Conservation (phyloP, 1,139 yeast genomes). For the Candida neerlandica region DNA sequence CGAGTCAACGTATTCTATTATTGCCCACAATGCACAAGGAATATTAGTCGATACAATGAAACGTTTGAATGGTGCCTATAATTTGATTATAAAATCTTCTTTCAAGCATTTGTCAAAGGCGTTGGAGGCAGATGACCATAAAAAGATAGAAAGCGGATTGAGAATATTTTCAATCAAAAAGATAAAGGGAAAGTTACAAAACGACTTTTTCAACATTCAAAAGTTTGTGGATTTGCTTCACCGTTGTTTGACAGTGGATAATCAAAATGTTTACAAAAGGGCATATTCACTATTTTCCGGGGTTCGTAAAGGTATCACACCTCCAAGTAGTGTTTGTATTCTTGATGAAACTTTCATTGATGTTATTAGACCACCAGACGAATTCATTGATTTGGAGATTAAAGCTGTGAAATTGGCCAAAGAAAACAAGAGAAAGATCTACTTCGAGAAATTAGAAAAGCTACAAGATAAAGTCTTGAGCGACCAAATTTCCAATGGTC, state of each 20-base stretch:
- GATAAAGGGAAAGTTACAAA: constrained; percentile 55
- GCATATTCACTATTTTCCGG: constrained; percentile 56
- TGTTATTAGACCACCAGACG: constrained; percentile 65
- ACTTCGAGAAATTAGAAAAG: constrained; percentile 41
- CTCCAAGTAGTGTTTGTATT: constrained; percentile 64
- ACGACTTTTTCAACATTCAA: constrained; percentile 58
- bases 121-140: constrained; percentile 54
- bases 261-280: constrained; percentile 50
- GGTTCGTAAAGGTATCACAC: constrained; percentile 47
- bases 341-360: constrained; percentile 51
- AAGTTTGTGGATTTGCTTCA: constrained; percentile 52
- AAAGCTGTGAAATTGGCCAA: constrained; percentile 61
- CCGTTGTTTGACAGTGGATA: constrained; percentile 61
- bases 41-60: constrained; percentile 73
- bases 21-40: constrained; percentile 71
- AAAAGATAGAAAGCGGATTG: constrained; percentile 70
- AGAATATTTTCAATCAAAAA: constrained; percentile 54
- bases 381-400: constrained; percentile 55
- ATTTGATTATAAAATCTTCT: constrained; percentile 49
- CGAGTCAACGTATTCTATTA: constrained; percentile 70
- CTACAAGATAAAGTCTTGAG: constrained; percentile 48
- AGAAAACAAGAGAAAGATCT: constrained; percentile 51
- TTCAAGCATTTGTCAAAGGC: constrained; percentile 55
- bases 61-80: constrained; percentile 71
- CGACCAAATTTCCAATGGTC: constrained; percentile 40